Percentiles rank a stretch among this genome's conserved stretches.
Evolutionary conservation across 345 rosid genomes (phyloP).

Genomic region (Linum lewisii): DNA sequence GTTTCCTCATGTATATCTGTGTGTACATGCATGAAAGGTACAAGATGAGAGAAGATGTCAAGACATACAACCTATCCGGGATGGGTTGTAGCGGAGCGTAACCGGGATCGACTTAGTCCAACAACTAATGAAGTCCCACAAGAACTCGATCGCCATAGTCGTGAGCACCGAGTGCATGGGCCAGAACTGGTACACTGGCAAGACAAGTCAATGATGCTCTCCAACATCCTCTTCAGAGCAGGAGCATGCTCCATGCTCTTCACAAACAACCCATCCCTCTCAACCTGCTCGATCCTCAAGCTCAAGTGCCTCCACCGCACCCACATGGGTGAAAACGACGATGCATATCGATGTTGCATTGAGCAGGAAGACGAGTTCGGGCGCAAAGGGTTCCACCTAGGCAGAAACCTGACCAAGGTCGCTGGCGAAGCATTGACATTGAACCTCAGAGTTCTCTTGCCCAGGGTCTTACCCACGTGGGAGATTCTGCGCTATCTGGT

Average conservation of each 20-base stretch:
- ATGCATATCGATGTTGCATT: too few species aligned
- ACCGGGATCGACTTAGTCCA: neutral
- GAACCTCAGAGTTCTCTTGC: too few species aligned
- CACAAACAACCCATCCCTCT: neutral
- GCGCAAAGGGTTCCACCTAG: too few species aligned
- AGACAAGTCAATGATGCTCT: neutral
- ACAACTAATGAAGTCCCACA: neutral
- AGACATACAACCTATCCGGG: neutral
- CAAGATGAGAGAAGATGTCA: neutral
- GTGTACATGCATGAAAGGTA: neutral
- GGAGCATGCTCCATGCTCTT: neutral
- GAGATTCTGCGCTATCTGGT: too few species aligned
- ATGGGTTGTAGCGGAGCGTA: neutral
- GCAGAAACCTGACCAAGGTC: too few species aligned
- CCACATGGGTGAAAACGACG: neutral
- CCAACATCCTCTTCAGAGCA: neutral
- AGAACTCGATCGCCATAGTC: too few species aligned
- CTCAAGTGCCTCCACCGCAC: neutral
- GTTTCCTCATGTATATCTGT: too few species aligned
- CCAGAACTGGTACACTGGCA: neutral
- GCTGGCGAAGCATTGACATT: too few species aligned
- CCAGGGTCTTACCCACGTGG: too few species aligned
- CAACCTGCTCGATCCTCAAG: neutral
- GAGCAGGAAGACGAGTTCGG: too few species aligned
- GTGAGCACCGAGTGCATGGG: too few species aligned